Conservation (phyloP, 75 land plant species). For the Pinus albicaulis region DNA sequence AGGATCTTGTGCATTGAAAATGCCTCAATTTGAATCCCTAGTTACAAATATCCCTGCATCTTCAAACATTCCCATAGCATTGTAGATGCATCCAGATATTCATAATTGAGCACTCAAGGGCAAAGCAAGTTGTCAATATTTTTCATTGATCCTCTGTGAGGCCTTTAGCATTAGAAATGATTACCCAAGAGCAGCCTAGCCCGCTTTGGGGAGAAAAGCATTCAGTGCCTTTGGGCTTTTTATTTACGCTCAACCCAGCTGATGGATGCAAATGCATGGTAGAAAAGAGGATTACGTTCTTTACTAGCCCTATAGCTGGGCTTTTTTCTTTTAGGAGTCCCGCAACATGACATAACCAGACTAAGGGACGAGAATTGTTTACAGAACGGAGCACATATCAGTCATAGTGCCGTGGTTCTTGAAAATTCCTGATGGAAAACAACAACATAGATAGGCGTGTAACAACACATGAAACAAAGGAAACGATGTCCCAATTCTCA, state of each 20-base stretch:
- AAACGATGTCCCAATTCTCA: background rate
- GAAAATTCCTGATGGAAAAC: too few relatives aligned
- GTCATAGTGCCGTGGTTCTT: too few relatives aligned
- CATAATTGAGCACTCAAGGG: background rate
- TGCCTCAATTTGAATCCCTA: background rate
- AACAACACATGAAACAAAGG: background rate
- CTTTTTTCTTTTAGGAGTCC: too few relatives aligned
- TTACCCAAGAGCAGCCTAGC: too few relatives aligned
- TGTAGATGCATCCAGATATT: background rate
- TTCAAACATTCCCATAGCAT: background rate
- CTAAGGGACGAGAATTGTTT: too few relatives aligned
- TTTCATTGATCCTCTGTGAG: too few relatives aligned
- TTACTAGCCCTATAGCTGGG: too few relatives aligned
- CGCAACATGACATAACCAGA: too few relatives aligned
- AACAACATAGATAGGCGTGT: background rate
- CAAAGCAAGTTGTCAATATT: background rate
- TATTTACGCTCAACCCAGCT: background rate
- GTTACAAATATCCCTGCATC: background rate
- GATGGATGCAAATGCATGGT: background rate
- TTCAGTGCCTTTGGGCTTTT: too few relatives aligned
- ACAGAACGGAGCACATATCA: too few relatives aligned
- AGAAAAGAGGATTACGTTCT: background rate
- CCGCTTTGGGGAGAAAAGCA: too few relatives aligned
- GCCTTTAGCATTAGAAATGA: too few relatives aligned
- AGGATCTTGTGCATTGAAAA: background rate